Evolutionary conservation across 2,329 filamentous ascomycete species (phyloP).

Genomic region (Alternaria postmessia): DNA sequence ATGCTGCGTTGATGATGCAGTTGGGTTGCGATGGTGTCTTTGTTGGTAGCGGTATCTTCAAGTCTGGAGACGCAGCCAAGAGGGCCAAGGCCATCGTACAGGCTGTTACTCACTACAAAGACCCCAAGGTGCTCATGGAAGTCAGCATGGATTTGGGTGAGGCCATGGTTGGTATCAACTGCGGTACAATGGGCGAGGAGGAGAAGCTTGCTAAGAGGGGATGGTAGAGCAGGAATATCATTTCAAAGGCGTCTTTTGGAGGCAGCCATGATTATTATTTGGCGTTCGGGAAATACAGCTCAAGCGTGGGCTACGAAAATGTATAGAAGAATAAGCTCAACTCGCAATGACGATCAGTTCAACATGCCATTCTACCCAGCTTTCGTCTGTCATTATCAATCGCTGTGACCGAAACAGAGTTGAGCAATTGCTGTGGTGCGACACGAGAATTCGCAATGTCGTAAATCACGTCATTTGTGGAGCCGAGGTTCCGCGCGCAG

Average conservation of each 20-base stretch:
- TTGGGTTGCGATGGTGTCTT: conserved; percentile 98
- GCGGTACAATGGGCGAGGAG: conserved; percentile 74
- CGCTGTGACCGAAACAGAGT: not conserved
- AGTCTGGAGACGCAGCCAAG: conserved; percentile 89
- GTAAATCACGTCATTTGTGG: conserved; percentile 11
- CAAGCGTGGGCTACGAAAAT: conserved; percentile 3
- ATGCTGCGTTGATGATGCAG: conserved; percentile 99
- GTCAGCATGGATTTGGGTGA: conserved; percentile 90
- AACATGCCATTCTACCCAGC: conserved; percentile 6
- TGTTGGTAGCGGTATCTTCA: conserved; percentile 97
- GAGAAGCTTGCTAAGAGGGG: conserved; percentile 87
- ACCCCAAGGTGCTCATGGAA: conserved; percentile 84
- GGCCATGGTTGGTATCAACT: conserved; percentile 97
- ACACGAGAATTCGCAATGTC: not conserved
- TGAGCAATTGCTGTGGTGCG: not conserved
- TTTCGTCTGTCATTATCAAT: not conserved
- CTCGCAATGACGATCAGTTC: not conserved
- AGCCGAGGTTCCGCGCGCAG: conserved; percentile 6
- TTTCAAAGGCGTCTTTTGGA: not conserved
- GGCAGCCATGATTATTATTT: not conserved
- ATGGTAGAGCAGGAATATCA: conserved; percentile 65
- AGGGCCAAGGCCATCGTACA: conserved; percentile 93
- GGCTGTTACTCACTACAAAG: conserved; percentile 88
- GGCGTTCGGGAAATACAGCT: not conserved
- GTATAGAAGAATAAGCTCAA: conserved; percentile 5